phyloP scores from a whole-genome alignment of 257 asterid genomes.

The Solanum corneliomulleri region DNA sequence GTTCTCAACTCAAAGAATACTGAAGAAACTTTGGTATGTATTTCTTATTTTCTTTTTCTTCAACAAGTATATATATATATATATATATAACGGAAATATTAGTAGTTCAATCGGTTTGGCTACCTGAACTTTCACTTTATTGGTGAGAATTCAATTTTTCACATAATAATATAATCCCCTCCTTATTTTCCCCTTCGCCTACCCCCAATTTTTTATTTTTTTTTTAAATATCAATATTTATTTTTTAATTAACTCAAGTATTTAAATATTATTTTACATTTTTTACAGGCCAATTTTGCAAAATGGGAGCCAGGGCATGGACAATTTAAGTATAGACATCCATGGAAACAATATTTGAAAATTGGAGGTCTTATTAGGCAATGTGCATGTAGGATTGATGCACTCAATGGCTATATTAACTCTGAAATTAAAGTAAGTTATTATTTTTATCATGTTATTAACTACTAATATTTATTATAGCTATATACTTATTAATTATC shows the following conservation, averaged over 20 bases:
- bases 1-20: slow-evolving; percentile 51
- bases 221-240: too few species aligned
- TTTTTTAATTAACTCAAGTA: background rate
- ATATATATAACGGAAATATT: background rate
- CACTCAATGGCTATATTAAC: slow-evolving; percentile 42
- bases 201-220: too few species aligned
- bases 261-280: background rate
- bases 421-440: slow-evolving; percentile 28
- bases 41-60: background rate
- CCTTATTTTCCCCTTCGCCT: too few species aligned
- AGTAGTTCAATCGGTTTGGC: too few species aligned
- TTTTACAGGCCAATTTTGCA: slow-evolving; percentile 56
- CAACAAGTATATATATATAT: background rate
- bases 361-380: slow-evolving; percentile 49
- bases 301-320: slow-evolving; percentile 92
- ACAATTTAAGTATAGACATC: slow-evolving; percentile 54
- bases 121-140: too few species aligned
- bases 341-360: slow-evolving; percentile 73
- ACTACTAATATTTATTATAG: background rate
- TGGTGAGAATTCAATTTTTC: too few species aligned
- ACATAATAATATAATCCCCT: too few species aligned
- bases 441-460: background rate
- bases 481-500: background rate
- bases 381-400: slow-evolving; percentile 50
- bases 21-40: slow-evolving; percentile 60